Evolutionary conservation across 208 protist genomes (phyloP), one percentile per base, ranked within the genome.

Genomic region (Paratrypanosoma confusum): DNA sequence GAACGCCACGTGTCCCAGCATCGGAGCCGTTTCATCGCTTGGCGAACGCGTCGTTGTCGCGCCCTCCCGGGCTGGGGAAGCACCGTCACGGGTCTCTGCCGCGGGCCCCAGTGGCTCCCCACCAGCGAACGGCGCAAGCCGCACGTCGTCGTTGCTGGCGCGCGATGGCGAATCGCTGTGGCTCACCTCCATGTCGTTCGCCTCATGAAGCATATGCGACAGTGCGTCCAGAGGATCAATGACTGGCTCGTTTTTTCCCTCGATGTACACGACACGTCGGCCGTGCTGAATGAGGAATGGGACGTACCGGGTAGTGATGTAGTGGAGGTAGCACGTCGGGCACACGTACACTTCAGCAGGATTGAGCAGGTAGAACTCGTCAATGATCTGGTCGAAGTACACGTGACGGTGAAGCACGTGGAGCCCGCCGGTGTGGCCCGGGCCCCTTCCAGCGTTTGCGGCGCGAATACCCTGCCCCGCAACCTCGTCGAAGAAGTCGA

Each of bases 371-470:
- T 92, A 87, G 44, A 89, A 88, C 32, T 82, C 63, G 24, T 83
- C 75, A 28, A 87, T 84, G 35, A 92, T 89, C 44, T 87, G 65
- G 14, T 92, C 76, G 68, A 89, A 89, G 50, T 73, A 84, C 4
- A 78, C 65, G 44, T 92, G 76, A 1, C 70, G 62, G 43, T 92
- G 74, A 20, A 59, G 38, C 20, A 89, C 43, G 17, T 48, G 25
- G n/a, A 66, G 17, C n/a, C 51, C 64, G 3, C 50, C 52, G 14
- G 26, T 33, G 1, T 50, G 39, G 0, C 17, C 47, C n/a, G 34
- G 38, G 2, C 40, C 37, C 11, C 11, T 34, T 34, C 29, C 11
- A 34, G 10, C 11, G 29, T 34, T 34, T 10, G n/a, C 29, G n/a
- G n/a, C n/a, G n/a, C n/a, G n/a, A n/a, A n/a, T 45, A 14, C 33